Conservation (phyloP, 2,329 filamentous ascomycete genomes). For the Xylariaceae sp. region DNA sequence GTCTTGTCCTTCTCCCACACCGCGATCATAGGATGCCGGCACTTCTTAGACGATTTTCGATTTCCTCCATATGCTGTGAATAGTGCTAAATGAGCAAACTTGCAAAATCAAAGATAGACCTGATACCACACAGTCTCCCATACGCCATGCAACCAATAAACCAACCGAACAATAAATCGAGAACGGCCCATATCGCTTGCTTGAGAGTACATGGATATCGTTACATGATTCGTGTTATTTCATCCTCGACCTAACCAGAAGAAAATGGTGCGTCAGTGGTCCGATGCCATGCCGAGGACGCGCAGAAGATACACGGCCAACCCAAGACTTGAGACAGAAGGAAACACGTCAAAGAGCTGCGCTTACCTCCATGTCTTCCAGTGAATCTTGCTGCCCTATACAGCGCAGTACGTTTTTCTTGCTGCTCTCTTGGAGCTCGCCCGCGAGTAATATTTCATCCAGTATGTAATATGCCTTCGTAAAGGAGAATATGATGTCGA, state of each 20-base stretch:
- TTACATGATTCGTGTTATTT: slow-evolving; percentile 87
- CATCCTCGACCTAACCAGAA: slow-evolving; percentile 71
- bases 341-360: slow-evolving; percentile 11
- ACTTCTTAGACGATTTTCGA: slow-evolving; percentile 35
- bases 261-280: slow-evolving; percentile 46
- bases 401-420: slow-evolving; percentile 98
- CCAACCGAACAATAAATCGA: slow-evolving; percentile 10
- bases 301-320: slow-evolving; percentile 6
- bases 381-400: slow-evolving; percentile 93
- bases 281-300: slow-evolving; percentile 27
- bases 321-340: slow-evolving; percentile 4
- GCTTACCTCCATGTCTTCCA: slow-evolving; percentile 98
- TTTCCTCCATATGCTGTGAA: slow-evolving; percentile 30
- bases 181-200: slow-evolving; percentile 15
- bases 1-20: slow-evolving; percentile 1
- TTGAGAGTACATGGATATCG: slow-evolving; percentile 27
- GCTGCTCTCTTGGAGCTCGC: slow-evolving; percentile 97
- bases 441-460: slow-evolving; percentile 89
- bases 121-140: slow-evolving; percentile 17
- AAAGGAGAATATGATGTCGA: slow-evolving; percentile 99
- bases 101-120: slow-evolving; percentile 21
- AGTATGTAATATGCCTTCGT: slow-evolving; percentile 99
- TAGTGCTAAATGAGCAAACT: slow-evolving; percentile 27
- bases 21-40: slow-evolving; percentile 36
- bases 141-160: slow-evolving; percentile 15